Percentiles rank a stretch among this genome's conserved stretches.
These are phyloP conservation scores for Pichia nanzhaoensis DNA, from an alignment of 805 yeast genomes.

Conservation along the genomic window DNA sequence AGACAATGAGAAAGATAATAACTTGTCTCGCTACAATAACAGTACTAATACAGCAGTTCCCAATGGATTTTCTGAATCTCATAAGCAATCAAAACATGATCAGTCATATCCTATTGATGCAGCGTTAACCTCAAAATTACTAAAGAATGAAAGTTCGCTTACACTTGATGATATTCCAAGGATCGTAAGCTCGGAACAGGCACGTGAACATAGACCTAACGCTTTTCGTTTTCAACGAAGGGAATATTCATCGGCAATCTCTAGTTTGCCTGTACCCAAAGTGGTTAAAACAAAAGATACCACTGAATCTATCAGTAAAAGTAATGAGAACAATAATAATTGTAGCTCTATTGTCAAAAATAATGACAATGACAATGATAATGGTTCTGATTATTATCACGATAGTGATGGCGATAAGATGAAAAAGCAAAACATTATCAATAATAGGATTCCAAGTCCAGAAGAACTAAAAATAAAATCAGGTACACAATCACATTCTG, in stretches of 20 bases:
- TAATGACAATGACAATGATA: neutral
- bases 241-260: constrained; percentile 27
- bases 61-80: too few relatives aligned
- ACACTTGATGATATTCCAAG: constrained; percentile 95
- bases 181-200: constrained; percentile 95
- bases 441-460: too few relatives aligned
- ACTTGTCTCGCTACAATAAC: neutral
- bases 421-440: too few relatives aligned
- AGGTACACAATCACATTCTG: neutral
- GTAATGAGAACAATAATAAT: neutral
- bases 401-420: too few relatives aligned
- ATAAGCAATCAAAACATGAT: neutral
- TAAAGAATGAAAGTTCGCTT: constrained; percentile 75
- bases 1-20: constrained; percentile 13
- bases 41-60: too few relatives aligned
- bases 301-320: too few relatives aligned
- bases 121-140: constrained; percentile 48
- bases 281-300: constrained; percentile 19
- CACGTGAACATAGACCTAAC: constrained; percentile 86
- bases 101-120: constrained; percentile 32
- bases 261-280: constrained; percentile 32
- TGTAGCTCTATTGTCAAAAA: neutral
- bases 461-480: neutral
- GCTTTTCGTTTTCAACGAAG: constrained; percentile 76
- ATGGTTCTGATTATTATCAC: too few relatives aligned